Conservation (phyloP, 2,329 filamentous ascomycete genomes). For the Talaromyces sp. region DNA sequence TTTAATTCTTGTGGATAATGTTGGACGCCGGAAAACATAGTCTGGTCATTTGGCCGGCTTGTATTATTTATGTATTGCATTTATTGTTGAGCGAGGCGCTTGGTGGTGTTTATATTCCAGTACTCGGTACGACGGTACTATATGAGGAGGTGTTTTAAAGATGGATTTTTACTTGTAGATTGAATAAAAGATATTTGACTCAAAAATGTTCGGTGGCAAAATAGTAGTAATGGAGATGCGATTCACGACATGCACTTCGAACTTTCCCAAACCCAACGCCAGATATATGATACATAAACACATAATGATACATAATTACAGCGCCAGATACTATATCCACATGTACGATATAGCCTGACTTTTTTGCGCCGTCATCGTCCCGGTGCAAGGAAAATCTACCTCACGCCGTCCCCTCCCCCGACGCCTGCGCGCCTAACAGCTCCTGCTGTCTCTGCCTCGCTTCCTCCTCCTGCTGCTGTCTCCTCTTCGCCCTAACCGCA, state of each 20-base stretch:
- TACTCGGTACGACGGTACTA: background rate
- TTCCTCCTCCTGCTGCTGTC: conserved; percentile 34
- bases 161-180: background rate
- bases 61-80: conserved; percentile 1
- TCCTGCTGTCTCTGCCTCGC: conserved; percentile 13
- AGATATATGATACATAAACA: background rate
- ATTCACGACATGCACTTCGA: background rate
- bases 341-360: background rate
- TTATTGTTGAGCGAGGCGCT: conserved; percentile 13
- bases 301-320: conserved; percentile 8
- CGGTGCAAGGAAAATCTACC: background rate
- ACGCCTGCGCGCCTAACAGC: background rate
- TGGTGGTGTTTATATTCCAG: conserved; percentile 7
- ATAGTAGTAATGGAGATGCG: background rate
- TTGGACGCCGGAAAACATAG: background rate
- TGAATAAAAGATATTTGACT: background rate
- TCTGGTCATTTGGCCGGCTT: background rate
- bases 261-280: background rate
- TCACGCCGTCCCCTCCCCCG: conserved; percentile 9
- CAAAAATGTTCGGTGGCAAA: background rate
- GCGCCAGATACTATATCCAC: background rate
- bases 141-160: background rate
- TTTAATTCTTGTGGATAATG: background rate
- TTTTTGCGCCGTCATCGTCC: background rate
- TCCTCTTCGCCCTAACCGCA: conserved; percentile 47